Percentiles rank a stretch among this genome's conserved stretches.
Conservation (phyloP, 257 asterid species). For the Rehmannia glutinosa region DNA sequence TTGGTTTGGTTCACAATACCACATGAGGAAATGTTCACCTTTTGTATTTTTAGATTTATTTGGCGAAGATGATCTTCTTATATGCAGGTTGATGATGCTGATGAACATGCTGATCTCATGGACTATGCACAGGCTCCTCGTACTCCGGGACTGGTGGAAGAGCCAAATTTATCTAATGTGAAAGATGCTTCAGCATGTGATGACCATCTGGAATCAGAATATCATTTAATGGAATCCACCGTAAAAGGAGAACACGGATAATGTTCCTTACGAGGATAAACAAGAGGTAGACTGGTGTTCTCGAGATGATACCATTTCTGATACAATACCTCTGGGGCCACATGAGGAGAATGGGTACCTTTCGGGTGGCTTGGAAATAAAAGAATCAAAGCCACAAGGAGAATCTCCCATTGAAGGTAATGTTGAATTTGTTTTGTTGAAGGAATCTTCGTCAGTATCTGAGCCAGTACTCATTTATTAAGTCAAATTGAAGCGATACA, state of each 20-base stretch:
- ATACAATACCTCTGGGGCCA: conserved; percentile 29
- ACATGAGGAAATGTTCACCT: neutral
- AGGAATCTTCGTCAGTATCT: conserved; percentile 27
- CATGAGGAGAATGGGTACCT: conserved; percentile 42
- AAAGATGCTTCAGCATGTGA: conserved; percentile 84
- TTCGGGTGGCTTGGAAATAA: conserved; percentile 31
- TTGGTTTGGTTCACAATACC: neutral
- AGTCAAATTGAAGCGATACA: conserved; percentile 22
- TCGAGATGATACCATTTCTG: conserved; percentile 33
- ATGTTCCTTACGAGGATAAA: conserved; percentile 32
- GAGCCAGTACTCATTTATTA: conserved; percentile 15
- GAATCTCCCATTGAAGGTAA: conserved; percentile 31
- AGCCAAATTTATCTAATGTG: conserved; percentile 65
- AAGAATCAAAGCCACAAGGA: conserved; percentile 30
- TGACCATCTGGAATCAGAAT: conserved; percentile 76
- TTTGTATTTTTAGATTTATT: neutral
- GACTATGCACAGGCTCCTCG: conserved; percentile 89
- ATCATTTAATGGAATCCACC: conserved; percentile 36
- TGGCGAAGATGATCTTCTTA: conserved; percentile 13
- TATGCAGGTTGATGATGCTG: conserved; percentile 52
- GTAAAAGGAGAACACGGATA: conserved; percentile 31
- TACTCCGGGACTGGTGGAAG: conserved; percentile 83
- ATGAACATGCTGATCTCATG: conserved; percentile 46
- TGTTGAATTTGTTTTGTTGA: conserved; percentile 15
- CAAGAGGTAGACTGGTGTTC: conserved; percentile 38